Percentiles rank a stretch among this genome's conserved stretches.
Evolutionary conservation across 257 asterid genomes (phyloP).

Genomic region (Catharanthus roseus): DNA sequence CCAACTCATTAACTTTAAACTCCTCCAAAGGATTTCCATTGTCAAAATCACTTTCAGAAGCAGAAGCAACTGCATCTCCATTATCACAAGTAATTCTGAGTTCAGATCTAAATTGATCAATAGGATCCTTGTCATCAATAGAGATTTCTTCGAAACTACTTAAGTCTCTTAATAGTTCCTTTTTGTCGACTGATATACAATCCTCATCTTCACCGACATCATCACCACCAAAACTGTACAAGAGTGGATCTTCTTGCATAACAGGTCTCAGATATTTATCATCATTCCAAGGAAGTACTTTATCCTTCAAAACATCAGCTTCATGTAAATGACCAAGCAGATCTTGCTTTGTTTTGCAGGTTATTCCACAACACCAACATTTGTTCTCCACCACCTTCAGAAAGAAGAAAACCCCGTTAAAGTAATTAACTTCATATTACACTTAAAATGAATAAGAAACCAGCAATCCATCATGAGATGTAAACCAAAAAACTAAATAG

Average conservation of each 20-base stretch:
- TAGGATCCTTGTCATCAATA: conserved; percentile 34
- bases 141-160: conserved; percentile 44
- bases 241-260: conserved; percentile 73
- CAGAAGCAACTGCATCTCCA: conserved; percentile 29
- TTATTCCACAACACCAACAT: conserved; percentile 62
- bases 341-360: conserved; percentile 41
- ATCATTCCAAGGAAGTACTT: conserved; percentile 62
- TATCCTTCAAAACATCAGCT: conserved; percentile 23
- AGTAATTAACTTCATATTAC: conserved; percentile 4
- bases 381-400: conserved; percentile 57
- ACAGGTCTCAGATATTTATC: conserved; percentile 66
- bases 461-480: neutral
- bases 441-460: neutral
- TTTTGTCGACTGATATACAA: conserved; percentile 28
- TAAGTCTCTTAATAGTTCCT: conserved; percentile 38
- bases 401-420: neutral
- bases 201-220: conserved; percentile 54
- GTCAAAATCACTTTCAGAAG: conserved; percentile 23
- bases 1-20: conserved; percentile 16
- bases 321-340: conserved; percentile 54
- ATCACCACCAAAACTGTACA: conserved; percentile 69
- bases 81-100: conserved; percentile 26
- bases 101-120: conserved; percentile 25
- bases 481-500: neutral
- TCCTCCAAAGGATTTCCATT: conserved; percentile 22